Percentiles rank a stretch among this genome's conserved stretches.
phyloP scores from a whole-genome alignment of 1,284 basidiomycete genomes.

The Puccinia hordei region DNA sequence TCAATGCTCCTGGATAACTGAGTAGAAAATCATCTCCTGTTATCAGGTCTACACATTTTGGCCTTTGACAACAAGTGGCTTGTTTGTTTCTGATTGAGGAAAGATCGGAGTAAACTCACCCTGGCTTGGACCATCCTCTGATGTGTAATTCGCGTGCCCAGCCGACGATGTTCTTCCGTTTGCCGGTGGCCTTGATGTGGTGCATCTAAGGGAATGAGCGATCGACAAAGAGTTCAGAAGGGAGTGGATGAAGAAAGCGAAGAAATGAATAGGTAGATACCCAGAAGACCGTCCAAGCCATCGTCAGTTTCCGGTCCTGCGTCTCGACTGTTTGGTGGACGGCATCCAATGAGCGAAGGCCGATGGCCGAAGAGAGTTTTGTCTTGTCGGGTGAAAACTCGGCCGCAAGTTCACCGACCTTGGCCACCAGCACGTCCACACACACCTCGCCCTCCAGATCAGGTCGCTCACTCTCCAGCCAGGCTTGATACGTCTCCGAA shows the following conservation, averaged over 20 bases:
- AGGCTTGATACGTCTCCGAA: background rate
- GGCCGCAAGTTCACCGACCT: background rate
- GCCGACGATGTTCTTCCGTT: constrained; percentile 31
- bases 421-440: constrained; percentile 14
- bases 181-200: constrained; percentile 33
- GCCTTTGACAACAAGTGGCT: too few species aligned
- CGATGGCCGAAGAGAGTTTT: too few species aligned
- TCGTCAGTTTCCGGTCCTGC: background rate
- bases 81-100: background rate
- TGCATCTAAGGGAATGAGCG: constrained; percentile 2
- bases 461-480: too few species aligned
- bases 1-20: constrained; percentile 27
- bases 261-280: too few species aligned
- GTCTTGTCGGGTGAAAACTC: background rate
- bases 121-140: constrained; percentile 36
- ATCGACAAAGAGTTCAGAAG: too few species aligned
- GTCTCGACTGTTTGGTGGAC: too few species aligned
- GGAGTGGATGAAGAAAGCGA: too few species aligned
- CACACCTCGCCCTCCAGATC: constrained; percentile 2
- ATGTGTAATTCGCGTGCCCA: constrained; percentile 29
- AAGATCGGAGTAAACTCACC: background rate
- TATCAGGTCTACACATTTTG: too few species aligned
- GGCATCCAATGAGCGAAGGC: background rate
- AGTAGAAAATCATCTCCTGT: background rate
- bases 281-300: constrained; percentile 44